Conservation (phyloP, 768 basidiomycete genomes). For the Suillus spraguei region DNA sequence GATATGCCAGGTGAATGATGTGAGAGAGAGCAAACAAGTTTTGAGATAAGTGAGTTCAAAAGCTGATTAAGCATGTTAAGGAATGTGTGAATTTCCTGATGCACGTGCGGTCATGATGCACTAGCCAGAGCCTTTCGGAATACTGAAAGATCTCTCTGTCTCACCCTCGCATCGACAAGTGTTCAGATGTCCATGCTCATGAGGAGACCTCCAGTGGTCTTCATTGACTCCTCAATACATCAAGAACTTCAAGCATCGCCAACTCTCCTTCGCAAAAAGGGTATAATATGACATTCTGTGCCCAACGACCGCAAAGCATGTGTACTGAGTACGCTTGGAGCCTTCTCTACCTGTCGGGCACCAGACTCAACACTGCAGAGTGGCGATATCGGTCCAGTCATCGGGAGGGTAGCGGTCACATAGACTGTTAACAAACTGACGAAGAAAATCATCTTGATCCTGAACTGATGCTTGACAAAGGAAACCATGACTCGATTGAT, state of each 20-base stretch:
- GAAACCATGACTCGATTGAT: slow-evolving; percentile 89
- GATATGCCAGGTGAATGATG: no score
- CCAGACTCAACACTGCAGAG: slow-evolving; percentile 83
- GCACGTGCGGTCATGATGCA: slow-evolving; percentile 75
- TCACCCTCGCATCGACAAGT: slow-evolving; percentile 50
- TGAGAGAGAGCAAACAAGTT: no score
- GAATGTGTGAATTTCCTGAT: no score
- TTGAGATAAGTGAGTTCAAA: no score
- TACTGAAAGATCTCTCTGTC: slow-evolving; percentile 82
- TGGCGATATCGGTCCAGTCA: slow-evolving; percentile 80
- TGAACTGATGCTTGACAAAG: slow-evolving; percentile 84
- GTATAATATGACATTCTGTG: slow-evolving; percentile 89
- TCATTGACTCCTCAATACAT: slow-evolving; percentile 92
- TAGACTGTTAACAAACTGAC: slow-evolving; percentile 83
- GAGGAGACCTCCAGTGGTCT: slow-evolving; percentile 72
- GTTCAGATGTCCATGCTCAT: slow-evolving; percentile 82
- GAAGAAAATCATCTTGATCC: slow-evolving; percentile 93
- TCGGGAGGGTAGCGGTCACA: slow-evolving; percentile 82
- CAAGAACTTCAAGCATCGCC: slow-evolving; percentile 86
- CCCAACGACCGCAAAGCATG: slow-evolving; percentile 73
- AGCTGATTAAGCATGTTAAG: no score
- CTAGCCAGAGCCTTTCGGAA: slow-evolving; percentile 89
- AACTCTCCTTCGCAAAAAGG: slow-evolving; percentile 87
- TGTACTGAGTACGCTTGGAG: slow-evolving; percentile 82
- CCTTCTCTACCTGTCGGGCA: slow-evolving; percentile 83